These are phyloP conservation scores for Epichloe sibirici DNA, from an alignment of 2,329 filamentous ascomycete species.

Conservation along the genomic window DNA sequence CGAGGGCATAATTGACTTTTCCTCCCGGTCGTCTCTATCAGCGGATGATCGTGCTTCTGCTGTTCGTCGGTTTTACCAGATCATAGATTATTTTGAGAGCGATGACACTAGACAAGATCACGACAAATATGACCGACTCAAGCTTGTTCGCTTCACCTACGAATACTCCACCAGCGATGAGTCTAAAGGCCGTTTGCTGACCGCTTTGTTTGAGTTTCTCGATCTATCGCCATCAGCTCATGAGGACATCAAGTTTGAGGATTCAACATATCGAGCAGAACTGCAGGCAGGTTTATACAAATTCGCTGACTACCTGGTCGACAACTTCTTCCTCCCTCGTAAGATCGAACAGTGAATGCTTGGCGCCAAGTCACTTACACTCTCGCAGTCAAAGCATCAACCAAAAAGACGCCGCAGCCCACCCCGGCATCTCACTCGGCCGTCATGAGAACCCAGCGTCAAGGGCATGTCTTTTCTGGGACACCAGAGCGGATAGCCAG, in stretches of 20 bases:
- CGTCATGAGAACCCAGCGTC: neutral
- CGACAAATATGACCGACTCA: neutral
- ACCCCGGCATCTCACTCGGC: conserved; percentile 1
- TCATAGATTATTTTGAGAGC: too few species aligned
- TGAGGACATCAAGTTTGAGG: too few species aligned
- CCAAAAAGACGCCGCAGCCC: conserved; percentile 1
- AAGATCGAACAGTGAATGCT: neutral
- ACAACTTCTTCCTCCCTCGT: conserved; percentile 8
- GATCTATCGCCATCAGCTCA: neutral
- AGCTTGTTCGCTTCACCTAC: conserved; percentile 1
- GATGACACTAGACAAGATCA: too few species aligned
- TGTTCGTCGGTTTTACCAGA: too few species aligned
- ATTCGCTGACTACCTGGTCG: conserved; percentile 5
- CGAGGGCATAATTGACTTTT: conserved; percentile 1
- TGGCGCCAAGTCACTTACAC: neutral
- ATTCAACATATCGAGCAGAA: neutral
- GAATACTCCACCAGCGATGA: neutral
- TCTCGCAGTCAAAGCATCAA: neutral
- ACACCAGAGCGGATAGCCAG: conserved; percentile 4
- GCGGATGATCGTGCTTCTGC: too few species aligned
- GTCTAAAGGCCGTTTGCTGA: conserved; percentile 1
- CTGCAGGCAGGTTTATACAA: neutral
- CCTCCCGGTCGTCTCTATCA: neutral
- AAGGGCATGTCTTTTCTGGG: neutral
- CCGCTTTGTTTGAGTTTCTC: conserved; percentile 1